Percentiles rank a stretch among this genome's conserved stretches.
These are phyloP conservation scores for Durotheca rogersii DNA, from an alignment of 495 filamentous ascomycete genomes.

Conservation along the genomic window DNA sequence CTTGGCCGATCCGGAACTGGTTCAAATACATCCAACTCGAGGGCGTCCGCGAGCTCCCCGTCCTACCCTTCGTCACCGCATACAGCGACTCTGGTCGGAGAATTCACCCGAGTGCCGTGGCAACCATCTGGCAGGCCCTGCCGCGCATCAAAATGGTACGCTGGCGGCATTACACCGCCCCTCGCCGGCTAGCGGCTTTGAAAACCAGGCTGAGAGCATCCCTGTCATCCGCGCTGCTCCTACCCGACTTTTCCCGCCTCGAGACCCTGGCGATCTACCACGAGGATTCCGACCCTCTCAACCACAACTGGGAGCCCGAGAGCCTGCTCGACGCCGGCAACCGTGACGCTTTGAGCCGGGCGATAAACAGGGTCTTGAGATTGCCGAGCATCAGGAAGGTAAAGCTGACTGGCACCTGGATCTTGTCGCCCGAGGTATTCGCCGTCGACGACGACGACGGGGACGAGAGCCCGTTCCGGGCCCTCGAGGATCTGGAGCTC, in stretches of 20 bases:
- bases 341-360: constrained; percentile 4
- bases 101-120: constrained; percentile 1
- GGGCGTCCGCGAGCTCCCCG: neutral
- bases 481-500: neutral
- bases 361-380: constrained; percentile 7
- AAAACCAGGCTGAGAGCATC: neutral
- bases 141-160: neutral
- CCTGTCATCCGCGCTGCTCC: neutral
- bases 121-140: constrained; percentile 1
- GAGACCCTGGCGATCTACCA: neutral
- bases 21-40: constrained; percentile 2
- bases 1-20: no score
- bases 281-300: neutral
- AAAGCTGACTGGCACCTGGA: neutral
- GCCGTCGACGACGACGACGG: neutral
- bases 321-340: neutral
- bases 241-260: neutral
- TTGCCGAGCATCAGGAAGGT: neutral
- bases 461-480: neutral
- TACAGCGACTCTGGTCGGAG: neutral
- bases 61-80: neutral
- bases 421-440: constrained; percentile 8
- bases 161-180: neutral
- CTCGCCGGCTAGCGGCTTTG: neutral
- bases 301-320: constrained; percentile 6